Evolutionary conservation across 805 yeast species (phyloP).

Genomic region (Pichia kluyveri): DNA sequence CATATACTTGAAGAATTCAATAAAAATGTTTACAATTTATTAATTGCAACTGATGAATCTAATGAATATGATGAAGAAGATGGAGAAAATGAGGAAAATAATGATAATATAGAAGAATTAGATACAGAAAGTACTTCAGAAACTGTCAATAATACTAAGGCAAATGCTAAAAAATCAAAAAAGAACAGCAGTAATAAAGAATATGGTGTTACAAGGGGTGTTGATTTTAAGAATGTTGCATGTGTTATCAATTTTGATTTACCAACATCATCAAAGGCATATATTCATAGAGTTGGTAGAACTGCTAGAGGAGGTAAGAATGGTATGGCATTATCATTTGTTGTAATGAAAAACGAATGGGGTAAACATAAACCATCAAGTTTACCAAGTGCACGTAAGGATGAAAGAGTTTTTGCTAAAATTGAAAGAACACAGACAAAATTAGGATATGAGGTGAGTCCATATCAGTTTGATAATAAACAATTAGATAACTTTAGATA

Average conservation of each 20-base stretch:
- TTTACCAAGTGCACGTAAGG: conserved; percentile 61
- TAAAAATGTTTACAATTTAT: conserved; percentile 72
- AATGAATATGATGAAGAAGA: conserved; percentile 40
- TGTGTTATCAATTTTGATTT: conserved; percentile 94
- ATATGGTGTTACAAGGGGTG: conserved; percentile 94
- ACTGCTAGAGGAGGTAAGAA: conserved; percentile 96
- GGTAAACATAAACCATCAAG: conserved; percentile 84
- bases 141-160: conserved; percentile 16
- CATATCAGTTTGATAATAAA: conserved; percentile 83
- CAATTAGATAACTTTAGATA: conserved; percentile 95
- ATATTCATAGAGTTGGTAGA: conserved; percentile 91
- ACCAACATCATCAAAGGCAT: conserved; percentile 82
- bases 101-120: conserved; percentile 22
- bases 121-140: conserved; percentile 27
- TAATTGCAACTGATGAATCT: conserved; percentile 94
- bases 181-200: conserved; percentile 39
- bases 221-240: conserved; percentile 91
- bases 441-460: conserved; percentile 65
- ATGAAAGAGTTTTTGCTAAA: conserved; percentile 75
- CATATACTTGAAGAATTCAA: conserved; percentile 95
- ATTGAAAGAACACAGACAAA: conserved; percentile 70
- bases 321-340: conserved; percentile 91
- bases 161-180: conserved; percentile 10
- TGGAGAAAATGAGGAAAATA: conserved; percentile 17
- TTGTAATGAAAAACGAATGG: conserved; percentile 71